These are phyloP conservation scores for Diaporthe vexans DNA, from an alignment of 2,329 filamentous ascomycete species.

Conservation along the genomic window DNA sequence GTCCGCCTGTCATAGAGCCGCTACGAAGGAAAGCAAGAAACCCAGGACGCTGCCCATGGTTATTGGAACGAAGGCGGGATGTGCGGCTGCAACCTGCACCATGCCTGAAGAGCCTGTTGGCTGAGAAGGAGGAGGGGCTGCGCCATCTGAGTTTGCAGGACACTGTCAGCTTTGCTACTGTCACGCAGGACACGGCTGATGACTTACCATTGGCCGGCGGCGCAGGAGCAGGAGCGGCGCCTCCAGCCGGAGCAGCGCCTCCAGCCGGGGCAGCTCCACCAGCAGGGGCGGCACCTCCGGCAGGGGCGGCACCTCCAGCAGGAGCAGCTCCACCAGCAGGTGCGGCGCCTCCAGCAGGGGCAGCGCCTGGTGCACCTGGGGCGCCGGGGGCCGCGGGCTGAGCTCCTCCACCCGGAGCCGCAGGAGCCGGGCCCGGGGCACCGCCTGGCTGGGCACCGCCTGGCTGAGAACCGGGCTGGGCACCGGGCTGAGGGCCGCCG, in stretches of 20 bases:
- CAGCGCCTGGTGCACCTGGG: background rate
- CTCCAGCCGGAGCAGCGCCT: background rate
- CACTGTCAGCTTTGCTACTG: background rate
- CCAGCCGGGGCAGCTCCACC: background rate
- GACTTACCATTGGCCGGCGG: background rate
- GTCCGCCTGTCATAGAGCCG: constrained; percentile 8
- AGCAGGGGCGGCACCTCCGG: background rate
- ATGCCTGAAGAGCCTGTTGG: constrained; percentile 13
- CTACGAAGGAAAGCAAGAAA: constrained; percentile 28
- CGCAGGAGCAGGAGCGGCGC: background rate
- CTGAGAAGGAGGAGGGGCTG: constrained; percentile 8
- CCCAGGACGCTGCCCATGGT: constrained; percentile 22
- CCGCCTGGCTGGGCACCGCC: background rate
- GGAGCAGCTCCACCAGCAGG: background rate
- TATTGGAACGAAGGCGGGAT: constrained; percentile 21
- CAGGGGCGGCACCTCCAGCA: too few species aligned
- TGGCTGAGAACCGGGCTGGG: too few species aligned
- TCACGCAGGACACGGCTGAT: background rate
- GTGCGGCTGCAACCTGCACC: constrained; percentile 15
- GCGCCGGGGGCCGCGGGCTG: background rate
- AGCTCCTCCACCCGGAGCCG: background rate
- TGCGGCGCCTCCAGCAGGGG: too few species aligned
- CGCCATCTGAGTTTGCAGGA: background rate
- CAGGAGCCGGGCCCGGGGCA: background rate
- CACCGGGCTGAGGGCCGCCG: too few species aligned